These are phyloP conservation scores for Hericium coralloides DNA, from an alignment of 768 basidiomycete genomes.

Conservation along the genomic window DNA sequence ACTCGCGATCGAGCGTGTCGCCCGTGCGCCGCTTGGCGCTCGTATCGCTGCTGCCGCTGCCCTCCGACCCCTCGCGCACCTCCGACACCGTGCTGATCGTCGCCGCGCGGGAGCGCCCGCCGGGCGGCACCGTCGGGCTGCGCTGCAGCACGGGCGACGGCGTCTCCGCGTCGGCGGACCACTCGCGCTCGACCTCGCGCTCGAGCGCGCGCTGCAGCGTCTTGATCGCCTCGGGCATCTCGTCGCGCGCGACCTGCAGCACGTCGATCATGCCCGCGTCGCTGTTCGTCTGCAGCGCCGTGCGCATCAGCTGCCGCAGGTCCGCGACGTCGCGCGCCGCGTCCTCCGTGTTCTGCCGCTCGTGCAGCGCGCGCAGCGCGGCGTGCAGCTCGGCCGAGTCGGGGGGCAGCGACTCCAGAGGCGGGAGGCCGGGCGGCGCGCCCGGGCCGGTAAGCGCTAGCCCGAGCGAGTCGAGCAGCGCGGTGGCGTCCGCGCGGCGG, in stretches of 20 bases:
- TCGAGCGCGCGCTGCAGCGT: slow-evolving; percentile 65
- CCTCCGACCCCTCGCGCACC: not conserved
- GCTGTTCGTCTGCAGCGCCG: slow-evolving; percentile 44
- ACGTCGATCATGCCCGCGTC: slow-evolving; percentile 58
- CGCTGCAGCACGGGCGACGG: not conserved
- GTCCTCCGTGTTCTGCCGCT: slow-evolving; percentile 39
- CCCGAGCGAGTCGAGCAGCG: slow-evolving; percentile 25
- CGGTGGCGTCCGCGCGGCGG: slow-evolving; percentile 26
- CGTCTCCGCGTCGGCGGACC: slow-evolving; percentile 15
- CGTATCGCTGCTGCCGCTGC: not conserved
- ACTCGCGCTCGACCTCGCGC: slow-evolving; percentile 28
- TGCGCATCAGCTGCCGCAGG: slow-evolving; percentile 48
- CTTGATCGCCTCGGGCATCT: slow-evolving; percentile 78
- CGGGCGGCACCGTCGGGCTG: not conserved
- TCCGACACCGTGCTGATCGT: not conserved
- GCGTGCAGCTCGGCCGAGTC: slow-evolving; percentile 3
- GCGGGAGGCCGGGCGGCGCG: not conserved
- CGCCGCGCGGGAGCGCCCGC: not conserved
- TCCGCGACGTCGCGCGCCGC: slow-evolving; percentile 42
- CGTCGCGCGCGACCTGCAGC: slow-evolving; percentile 51
- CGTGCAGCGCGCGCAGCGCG: slow-evolving; percentile 18
- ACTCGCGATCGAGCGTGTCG: slow-evolving; percentile 57
- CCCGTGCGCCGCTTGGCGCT: slow-evolving; percentile 9
- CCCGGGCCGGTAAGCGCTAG: slow-evolving; percentile 6
- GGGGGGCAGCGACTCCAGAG: slow-evolving; percentile 5